Percentiles rank a stretch among this genome's conserved stretches.
phyloP scores from a whole-genome alignment of 805 yeast genomes.

The Yarrowia deformans region DNA sequence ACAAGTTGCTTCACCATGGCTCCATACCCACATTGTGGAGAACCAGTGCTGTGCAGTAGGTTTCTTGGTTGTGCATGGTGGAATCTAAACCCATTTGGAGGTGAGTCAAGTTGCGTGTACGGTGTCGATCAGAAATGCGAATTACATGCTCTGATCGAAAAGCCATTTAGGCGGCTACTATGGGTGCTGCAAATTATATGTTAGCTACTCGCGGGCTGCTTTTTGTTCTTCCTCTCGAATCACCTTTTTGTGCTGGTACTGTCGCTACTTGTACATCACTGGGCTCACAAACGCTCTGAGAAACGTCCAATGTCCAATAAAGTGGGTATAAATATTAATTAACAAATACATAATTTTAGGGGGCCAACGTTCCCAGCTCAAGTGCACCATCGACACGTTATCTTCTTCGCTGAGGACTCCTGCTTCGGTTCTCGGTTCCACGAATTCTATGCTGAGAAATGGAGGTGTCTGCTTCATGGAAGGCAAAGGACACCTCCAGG shows the following conservation, averaged over 20 bases:
- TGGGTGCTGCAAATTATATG: too few species aligned
- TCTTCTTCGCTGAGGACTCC: conserved; percentile 28
- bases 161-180: too few species aligned
- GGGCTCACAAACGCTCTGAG: too few species aligned
- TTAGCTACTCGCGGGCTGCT: too few species aligned
- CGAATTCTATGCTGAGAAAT: conserved; percentile 26
- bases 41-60: conserved; percentile 6
- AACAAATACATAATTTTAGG: conserved; percentile 12
- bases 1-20: conserved; percentile 20
- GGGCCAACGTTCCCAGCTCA: too few species aligned
- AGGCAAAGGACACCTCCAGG: conserved; percentile 53
- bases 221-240: too few species aligned
- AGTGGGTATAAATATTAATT: conserved; percentile 9
- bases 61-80: not conserved
- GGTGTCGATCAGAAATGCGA: too few species aligned
- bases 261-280: too few species aligned
- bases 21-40: conserved; percentile 38
- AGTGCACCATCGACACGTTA: not conserved
- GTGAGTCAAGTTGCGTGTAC: too few species aligned
- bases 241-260: too few species aligned
- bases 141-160: too few species aligned
- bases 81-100: not conserved
- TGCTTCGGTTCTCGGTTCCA: conserved; percentile 22
- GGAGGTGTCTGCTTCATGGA: conserved; percentile 44
- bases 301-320: not conserved